A percentile compares a stretch with the other conserved stretches of the same genome.
Evolutionary conservation across 1,139 yeast genomes (phyloP).

Genomic region (Suhomyces panamericanus): DNA sequence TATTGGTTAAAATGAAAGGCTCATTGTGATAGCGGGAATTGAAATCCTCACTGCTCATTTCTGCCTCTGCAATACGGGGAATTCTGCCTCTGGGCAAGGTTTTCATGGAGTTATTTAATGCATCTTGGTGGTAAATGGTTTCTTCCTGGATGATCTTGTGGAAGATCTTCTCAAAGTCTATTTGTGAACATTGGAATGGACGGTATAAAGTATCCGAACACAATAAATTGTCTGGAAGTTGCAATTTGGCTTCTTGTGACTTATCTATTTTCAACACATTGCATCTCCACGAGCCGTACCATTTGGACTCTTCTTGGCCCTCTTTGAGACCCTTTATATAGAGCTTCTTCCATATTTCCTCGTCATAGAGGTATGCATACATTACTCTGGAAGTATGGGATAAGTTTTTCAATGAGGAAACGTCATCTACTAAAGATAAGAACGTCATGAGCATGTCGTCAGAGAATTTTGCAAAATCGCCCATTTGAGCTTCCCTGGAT

Average conservation of each 20-base stretch:
- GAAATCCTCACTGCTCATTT: conserved; percentile 47
- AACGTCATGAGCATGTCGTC: conserved; percentile 60
- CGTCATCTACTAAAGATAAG: conserved; percentile 44
- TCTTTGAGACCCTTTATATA: conserved; percentile 35
- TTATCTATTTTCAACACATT: conserved; percentile 47
- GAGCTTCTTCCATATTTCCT: conserved; percentile 73
- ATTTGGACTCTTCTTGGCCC: conserved; percentile 26
- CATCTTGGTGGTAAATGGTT: conserved; percentile 29
- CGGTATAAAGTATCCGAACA: conserved; percentile 66
- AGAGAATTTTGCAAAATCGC: conserved; percentile 50
- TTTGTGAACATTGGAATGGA: conserved; percentile 77
- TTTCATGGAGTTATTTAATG: conserved; percentile 19
- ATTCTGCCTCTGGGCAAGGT: conserved; percentile 39
- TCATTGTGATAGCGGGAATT: conserved; percentile 44
- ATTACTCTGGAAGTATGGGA: conserved; percentile 64
- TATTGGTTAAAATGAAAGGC: conserved; percentile 67
- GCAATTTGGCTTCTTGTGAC: conserved; percentile 42
- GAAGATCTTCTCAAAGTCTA: conserved; percentile 56
- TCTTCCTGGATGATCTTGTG: conserved; percentile 51
- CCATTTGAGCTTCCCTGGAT: conserved; percentile 46
- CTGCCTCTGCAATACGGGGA: conserved; percentile 45
- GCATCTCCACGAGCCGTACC: conserved; percentile 82
- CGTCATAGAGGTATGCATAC: conserved; percentile 71
- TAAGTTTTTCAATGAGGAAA: conserved; percentile 47
- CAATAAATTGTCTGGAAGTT: conserved; percentile 35